phyloP scores from a whole-genome alignment of 176 grass and related monocot species.

The Melocanna baccifera region DNA sequence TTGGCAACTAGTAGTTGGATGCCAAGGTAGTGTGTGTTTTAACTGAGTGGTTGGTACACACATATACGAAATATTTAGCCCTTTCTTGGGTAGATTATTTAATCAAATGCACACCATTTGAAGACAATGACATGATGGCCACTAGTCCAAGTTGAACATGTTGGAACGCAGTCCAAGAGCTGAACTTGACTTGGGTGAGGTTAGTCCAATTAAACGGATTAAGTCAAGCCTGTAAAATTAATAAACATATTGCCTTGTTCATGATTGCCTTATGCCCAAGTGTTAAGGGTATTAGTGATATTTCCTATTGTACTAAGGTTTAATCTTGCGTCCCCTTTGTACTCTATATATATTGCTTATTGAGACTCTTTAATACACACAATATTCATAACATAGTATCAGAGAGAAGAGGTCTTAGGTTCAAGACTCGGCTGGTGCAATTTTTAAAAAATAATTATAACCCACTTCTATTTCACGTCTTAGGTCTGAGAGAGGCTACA shows the following conservation, averaged over 20 bases:
- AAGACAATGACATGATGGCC: conserved; percentile 27
- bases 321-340: too few species aligned
- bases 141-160: conserved; percentile 35
- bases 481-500: too few species aligned
- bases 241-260: neutral
- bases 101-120: neutral
- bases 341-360: too few species aligned
- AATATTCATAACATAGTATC: too few species aligned
- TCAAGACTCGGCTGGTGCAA: too few species aligned
- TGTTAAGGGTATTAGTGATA: too few species aligned
- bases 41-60: neutral
- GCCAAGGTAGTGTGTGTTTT: neutral
- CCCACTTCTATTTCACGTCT: too few species aligned
- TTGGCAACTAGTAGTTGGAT: neutral
- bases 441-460: too few species aligned
- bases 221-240: conserved; percentile 43
- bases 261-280: conserved; percentile 27
- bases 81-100: conserved; percentile 6
- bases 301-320: too few species aligned
- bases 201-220: conserved; percentile 20
- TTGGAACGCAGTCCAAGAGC: conserved; percentile 36
- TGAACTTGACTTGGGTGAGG: conserved; percentile 35
- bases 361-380: too few species aligned
- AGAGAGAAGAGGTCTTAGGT: too few species aligned
- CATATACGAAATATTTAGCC: conserved; percentile 3